Base-by-base conservation (phyloP, 208 protist species). In the Crithidia mellificae region DNA sequence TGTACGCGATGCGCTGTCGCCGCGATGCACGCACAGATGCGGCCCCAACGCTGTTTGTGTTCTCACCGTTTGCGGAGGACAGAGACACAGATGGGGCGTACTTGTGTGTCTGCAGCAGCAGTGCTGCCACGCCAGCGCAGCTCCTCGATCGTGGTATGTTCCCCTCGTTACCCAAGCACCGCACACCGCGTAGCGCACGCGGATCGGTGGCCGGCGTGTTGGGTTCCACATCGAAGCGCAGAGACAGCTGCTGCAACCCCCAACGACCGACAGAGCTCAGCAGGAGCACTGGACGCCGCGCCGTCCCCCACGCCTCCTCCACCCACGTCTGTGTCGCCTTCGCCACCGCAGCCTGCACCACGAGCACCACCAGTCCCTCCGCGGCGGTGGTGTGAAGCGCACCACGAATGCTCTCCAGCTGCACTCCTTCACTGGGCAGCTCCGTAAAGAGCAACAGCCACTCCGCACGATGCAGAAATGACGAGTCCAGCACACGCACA, bases 181-280 rank as follows among this genome's bases (percentile, higher is more conserved):
- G 58, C 22, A 74, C 70, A 24, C 71, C 58, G 14, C 61, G 72
- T 47, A 78, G 55, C 24, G 12, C 24, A 8, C 30, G 19, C 17
- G 30, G 51, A 6, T 58, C 68, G 0, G 77, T 83, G 22, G 39
- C 47, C 6, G 55, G 12, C 11, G 78, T 80, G 75, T 86, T 83
- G 19, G 83, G 80, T n/a, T 77, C 32, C 30, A 78, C 61, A 12
- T 72, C 50, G 49, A 87, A 89, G 51, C 77, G 65, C 63, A 91
- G 41, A 14, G 76, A 64, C 27, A 93, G 72, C 66, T 88, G 79
- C 53, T 56, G 77, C 54, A 91, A 61, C 6, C 61, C 75, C 68
- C 74, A 78, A 46, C 74, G 62, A 9, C 84, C 88, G 25, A 93
- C 74, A 0, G 80, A 57, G 25, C 69, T 68, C 32, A 83, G 68